Conservation (phyloP, 495 filamentous ascomycete species). For the Penicillium cinerascens region DNA sequence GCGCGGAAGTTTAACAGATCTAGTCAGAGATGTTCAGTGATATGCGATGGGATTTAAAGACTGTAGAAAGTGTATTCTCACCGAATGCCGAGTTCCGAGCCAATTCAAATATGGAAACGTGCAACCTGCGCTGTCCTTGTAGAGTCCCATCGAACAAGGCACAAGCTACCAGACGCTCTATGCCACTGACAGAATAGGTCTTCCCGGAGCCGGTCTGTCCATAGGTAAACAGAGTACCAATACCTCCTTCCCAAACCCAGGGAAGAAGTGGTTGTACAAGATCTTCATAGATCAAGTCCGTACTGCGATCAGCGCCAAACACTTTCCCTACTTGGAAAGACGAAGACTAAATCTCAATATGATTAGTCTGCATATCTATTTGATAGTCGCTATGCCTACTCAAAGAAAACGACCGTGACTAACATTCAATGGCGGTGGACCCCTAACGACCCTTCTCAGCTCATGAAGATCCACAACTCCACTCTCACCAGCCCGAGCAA, state of each 20-base stretch:
- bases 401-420: neutral
- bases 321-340: constrained; percentile 10
- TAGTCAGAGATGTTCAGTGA: too few relatives aligned
- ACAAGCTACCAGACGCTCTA: constrained; percentile 23
- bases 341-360: constrained; percentile 4
- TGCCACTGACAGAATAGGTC: constrained; percentile 35
- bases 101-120: constrained; percentile 30
- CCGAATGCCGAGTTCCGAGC: constrained; percentile 29
- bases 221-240: constrained; percentile 42
- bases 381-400: neutral
- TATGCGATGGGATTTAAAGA: too few relatives aligned
- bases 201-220: constrained; percentile 50
- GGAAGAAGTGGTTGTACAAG: constrained; percentile 22
- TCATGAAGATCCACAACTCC: constrained; percentile 15
- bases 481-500: constrained; percentile 2
- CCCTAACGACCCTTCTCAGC: constrained; percentile 7
- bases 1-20: constrained; percentile 25
- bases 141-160: constrained; percentile 23
- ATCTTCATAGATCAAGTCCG: constrained; percentile 25
- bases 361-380: neutral
- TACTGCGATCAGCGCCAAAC: constrained; percentile 13
- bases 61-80: too few relatives aligned
- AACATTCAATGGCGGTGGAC: constrained; percentile 13
- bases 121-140: constrained; percentile 19
- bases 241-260: constrained; percentile 26